These are phyloP conservation scores for Phialophora verrucosa DNA, from an alignment of 2,329 filamentous ascomycete genomes.

Conservation along the genomic window DNA sequence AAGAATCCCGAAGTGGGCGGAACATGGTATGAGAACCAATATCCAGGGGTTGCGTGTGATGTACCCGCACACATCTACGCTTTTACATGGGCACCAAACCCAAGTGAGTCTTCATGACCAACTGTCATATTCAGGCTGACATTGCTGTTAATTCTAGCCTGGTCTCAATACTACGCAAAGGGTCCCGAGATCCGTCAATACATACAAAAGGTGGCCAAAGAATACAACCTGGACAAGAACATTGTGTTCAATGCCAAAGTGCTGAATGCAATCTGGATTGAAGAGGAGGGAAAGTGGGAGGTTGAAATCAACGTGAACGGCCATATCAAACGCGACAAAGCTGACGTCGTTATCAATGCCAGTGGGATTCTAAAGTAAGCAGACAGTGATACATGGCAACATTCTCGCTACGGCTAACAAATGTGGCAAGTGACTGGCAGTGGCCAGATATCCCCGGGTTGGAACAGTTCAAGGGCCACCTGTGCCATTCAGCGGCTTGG, in stretches of 20 bases:
- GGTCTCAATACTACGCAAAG: conserved; percentile 25
- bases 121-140: conserved; percentile 19
- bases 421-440: conserved; percentile 33
- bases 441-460: conserved; percentile 39
- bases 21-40: conserved; percentile 43
- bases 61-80: conserved; percentile 28
- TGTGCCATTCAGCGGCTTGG: conserved; percentile 52
- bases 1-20: conserved; percentile 41
- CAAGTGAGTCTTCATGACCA: conserved; percentile 33
- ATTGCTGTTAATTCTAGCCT: conserved; percentile 21
- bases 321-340: conserved; percentile 37
- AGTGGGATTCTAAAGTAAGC: conserved; percentile 38
- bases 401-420: conserved; percentile 16
- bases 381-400: conserved; percentile 2
- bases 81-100: conserved; percentile 10
- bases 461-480: conserved; percentile 44
- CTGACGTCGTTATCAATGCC: conserved; percentile 47
- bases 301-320: conserved; percentile 35
- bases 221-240: conserved; percentile 56
- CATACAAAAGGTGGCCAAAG: conserved; percentile 18
- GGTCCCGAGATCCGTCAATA: conserved; percentile 31
- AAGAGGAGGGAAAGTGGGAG: conserved; percentile 43
- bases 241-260: conserved; percentile 64
- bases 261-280: conserved; percentile 61
- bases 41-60: conserved; percentile 38